These are phyloP conservation scores for Citrus unshiu DNA, from an alignment of 345 rosid species.

Conservation along the genomic window DNA sequence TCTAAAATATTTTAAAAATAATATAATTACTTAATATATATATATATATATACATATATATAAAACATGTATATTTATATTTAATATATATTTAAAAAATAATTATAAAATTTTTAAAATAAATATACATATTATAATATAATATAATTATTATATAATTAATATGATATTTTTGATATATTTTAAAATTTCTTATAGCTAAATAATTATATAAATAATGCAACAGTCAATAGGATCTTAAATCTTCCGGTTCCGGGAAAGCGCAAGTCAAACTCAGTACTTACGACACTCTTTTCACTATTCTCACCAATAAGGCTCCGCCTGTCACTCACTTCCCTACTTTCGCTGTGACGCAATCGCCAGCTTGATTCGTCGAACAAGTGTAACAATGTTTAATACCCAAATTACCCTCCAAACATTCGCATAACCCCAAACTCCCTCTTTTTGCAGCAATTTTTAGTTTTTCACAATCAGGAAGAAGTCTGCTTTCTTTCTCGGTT, in stretches of 20 bases:
- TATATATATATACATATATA: no score
- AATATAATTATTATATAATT: no score
- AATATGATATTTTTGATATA: no score
- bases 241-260: background rate
- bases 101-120: no score
- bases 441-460: background rate
- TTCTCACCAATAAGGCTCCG: background rate
- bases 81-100: no score
- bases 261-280: background rate
- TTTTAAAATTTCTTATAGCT: no score
- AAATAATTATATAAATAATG: background rate
- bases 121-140: no score
- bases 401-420: slow-evolving; percentile 28
- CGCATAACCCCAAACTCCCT: slow-evolving; percentile 18
- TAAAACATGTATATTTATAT: no score
- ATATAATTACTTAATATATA: no score
- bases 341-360: background rate
- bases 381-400: background rate
- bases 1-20: no score
- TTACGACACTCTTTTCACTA: background rate
- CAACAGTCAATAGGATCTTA: slow-evolving; percentile 1
- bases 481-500: slow-evolving; percentile 2
- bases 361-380: background rate
- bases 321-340: background rate
- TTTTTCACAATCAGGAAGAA: background rate